Percentiles rank a stretch among this genome's conserved stretches.
Conservation (phyloP, 257 asterid species). For the Thymus quinquecostatus region DNA sequence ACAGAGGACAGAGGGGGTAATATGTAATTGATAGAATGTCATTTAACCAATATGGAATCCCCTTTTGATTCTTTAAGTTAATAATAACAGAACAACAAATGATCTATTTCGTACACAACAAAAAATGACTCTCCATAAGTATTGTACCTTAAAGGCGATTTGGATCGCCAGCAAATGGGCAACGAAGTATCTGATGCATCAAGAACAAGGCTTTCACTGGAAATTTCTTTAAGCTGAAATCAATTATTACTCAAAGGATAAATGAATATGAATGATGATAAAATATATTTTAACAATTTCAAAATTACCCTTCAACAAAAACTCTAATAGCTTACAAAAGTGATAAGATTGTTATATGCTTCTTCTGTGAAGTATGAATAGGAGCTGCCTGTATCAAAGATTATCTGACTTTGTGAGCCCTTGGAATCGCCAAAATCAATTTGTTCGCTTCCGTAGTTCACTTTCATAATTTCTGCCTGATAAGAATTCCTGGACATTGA, state of each 20-base stretch:
- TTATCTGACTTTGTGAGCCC: conserved; percentile 42
- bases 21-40: neutral
- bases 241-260: conserved; percentile 22
- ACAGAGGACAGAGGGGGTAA: too few relatives aligned
- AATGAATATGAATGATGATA: conserved; percentile 15
- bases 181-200: conserved; percentile 64
- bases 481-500: conserved; percentile 53
- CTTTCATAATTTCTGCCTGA: conserved; percentile 56
- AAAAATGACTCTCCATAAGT: neutral
- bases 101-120: neutral
- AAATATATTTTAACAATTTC: conserved; percentile 10
- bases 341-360: conserved; percentile 60
- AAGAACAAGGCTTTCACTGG: conserved; percentile 52
- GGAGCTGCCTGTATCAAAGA: conserved; percentile 80
- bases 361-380: conserved; percentile 63
- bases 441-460: conserved; percentile 59
- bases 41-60: neutral
- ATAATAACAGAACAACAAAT: neutral
- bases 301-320: conserved; percentile 9
- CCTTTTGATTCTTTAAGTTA: neutral
- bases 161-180: conserved; percentile 71
- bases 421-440: conserved; percentile 40
- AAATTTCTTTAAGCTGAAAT: conserved; percentile 56
- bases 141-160: conserved; percentile 55
- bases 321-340: conserved; percentile 45